phyloP scores from a whole-genome alignment of 768 basidiomycete species.

The Thelephora aurantiotincta region DNA sequence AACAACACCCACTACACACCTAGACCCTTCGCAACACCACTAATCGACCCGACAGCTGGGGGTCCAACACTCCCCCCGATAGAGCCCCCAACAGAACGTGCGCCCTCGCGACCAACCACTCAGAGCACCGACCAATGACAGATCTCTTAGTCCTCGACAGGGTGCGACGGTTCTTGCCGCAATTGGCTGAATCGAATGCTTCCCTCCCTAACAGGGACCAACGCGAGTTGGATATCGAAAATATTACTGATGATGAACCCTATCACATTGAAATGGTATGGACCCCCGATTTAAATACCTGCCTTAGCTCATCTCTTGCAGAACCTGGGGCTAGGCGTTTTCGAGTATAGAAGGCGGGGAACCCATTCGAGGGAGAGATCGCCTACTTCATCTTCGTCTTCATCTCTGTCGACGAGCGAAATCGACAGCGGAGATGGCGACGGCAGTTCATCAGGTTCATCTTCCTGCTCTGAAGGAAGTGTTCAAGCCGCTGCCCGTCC shows the following conservation, averaged over 20 bases:
- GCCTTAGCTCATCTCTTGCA: not conserved
- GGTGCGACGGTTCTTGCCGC: not conserved
- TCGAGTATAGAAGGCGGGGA: not conserved
- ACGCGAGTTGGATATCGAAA: not conserved
- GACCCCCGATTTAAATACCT: not conserved
- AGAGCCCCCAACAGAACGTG: not conserved
- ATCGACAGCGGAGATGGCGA: no score
- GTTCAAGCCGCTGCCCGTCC: no score
- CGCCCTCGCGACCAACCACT: not conserved
- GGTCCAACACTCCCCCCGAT: not conserved
- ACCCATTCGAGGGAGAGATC: not conserved
- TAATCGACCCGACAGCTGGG: no score
- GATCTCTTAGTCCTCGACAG: not conserved
- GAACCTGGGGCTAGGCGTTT: not conserved
- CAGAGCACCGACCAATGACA: not conserved
- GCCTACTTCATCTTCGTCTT: not conserved
- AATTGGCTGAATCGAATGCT: not conserved
- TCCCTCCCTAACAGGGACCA: not conserved
- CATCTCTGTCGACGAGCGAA: not conserved
- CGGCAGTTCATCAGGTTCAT: no score
- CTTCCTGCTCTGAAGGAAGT: no score
- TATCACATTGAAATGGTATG: not conserved
- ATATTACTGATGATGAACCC: not conserved
- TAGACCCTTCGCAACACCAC: no score
- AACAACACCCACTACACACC: no score